These are phyloP conservation scores for Fusarium sp. DNA, from an alignment of 2,329 filamentous ascomycete species.

Conservation along the genomic window DNA sequence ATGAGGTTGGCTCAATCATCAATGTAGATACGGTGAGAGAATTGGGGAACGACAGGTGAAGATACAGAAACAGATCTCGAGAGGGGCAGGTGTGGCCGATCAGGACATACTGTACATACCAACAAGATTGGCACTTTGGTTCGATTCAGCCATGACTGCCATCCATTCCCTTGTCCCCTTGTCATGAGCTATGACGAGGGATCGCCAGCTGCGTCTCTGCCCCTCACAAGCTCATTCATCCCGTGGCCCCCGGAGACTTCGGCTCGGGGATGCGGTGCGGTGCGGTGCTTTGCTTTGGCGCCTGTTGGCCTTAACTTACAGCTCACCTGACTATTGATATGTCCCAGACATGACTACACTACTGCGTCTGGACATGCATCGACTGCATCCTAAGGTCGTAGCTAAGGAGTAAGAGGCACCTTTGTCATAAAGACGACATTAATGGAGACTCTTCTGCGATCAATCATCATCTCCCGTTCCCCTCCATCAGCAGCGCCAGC, in stretches of 20 bases:
- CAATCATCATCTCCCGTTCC: slow-evolving; percentile 10
- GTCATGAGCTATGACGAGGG: slow-evolving; percentile 34
- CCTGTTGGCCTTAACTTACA: slow-evolving; percentile 20
- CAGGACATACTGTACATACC: neutral
- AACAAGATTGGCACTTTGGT: slow-evolving; percentile 23
- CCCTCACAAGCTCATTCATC: slow-evolving; percentile 14
- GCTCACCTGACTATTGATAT: slow-evolving; percentile 40
- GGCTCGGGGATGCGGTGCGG: slow-evolving; percentile 37
- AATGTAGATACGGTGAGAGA: neutral
- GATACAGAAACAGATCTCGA: neutral
- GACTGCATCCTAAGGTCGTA: neutral
- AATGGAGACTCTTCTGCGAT: slow-evolving; percentile 2
- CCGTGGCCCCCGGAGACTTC: slow-evolving; percentile 37
- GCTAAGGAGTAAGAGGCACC: neutral
- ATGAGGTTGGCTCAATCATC: neutral
- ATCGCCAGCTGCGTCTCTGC: slow-evolving; percentile 32
- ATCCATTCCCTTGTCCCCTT: neutral
- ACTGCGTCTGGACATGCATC: neutral
- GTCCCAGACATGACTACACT: slow-evolving; percentile 1
- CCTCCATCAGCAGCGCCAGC: slow-evolving; percentile 14
- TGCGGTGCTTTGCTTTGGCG: slow-evolving; percentile 31
- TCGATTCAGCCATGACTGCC: neutral
- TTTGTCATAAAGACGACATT: slow-evolving; percentile 1
- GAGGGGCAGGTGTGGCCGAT: slow-evolving; percentile 28
- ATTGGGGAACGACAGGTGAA: neutral